Base-by-base conservation (phyloP, 139 green algal genomes). In the Gonium pectorale region DNA sequence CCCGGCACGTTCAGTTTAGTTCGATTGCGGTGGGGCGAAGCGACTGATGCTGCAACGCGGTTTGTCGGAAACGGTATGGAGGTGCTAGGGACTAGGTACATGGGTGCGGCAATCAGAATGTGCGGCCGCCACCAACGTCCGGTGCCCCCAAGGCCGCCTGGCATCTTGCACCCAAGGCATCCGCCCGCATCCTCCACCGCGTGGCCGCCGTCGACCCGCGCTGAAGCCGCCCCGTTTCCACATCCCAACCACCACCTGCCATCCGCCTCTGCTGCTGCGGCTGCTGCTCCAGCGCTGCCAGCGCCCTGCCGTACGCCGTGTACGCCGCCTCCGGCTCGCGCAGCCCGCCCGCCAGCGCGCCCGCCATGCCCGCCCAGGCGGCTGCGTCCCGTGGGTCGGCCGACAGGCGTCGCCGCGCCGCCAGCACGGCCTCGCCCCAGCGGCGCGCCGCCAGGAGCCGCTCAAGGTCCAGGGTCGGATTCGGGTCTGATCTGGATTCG, bases 321-420 rank as follows among this genome's bases (percentile, higher is more conserved):
- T 83, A 83, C 21, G 77, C 77, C 22, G 77, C 77, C 59, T 83
- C 77, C 0, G 77, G 77, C 63, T 73, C 62, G 4, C 35, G 21
- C n/a, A 83, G 77, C 27, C 41, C 77, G 5, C 21, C 40, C 31
- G 44, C 27, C n/a, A 83, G 62, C 62, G 60, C 59, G 5, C 35
- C n/a, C 19, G 77, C 60, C 43, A 83, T 44, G 38, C 54, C 60
- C 31, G 2, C 21, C 77, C 77, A 83, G 6, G 77, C 77, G 21
- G 19, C 59, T 2, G 3, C 41, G n/a, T 82, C 75, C 59, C 73
- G n/a, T 56, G 73, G 73, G 73, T 81, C 73, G 73, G 33, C 27
- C 5, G 35, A 22, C 19, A 81, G 13, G 24, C 54, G 35, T 15
- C 15, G 15, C 19, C 73, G 73, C 54, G 73, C 73, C 37, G 40